A percentile compares a stretch with the other conserved stretches of the same genome.
Evolutionary conservation across 2,329 filamentous ascomycete species (phyloP).

Genomic region (Lachnellula cervina): DNA sequence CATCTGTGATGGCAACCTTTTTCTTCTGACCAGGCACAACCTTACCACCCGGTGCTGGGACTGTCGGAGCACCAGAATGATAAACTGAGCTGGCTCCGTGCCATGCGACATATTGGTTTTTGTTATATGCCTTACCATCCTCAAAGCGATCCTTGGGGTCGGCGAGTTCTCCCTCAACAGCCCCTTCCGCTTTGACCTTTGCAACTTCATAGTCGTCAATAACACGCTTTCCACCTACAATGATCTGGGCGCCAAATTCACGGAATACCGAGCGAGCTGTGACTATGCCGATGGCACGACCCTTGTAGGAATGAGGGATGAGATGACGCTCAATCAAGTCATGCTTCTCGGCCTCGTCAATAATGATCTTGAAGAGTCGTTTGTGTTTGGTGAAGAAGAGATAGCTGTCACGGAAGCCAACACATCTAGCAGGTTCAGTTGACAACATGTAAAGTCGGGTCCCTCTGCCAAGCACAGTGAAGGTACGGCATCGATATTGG

Average conservation of each 20-base stretch:
- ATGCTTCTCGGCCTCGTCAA: constrained; percentile 93
- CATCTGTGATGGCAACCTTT: constrained; percentile 81
- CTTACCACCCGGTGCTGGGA: constrained; percentile 73
- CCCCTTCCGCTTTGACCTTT: constrained; percentile 69
- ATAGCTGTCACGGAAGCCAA: constrained; percentile 96
- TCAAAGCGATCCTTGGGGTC: constrained; percentile 82
- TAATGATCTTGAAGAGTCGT: constrained; percentile 95
- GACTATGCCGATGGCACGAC: constrained; percentile 92
- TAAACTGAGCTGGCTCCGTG: constrained; percentile 95
- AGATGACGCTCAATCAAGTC: constrained; percentile 94
- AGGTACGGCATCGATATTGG: constrained; percentile 93
- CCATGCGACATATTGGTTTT: constrained; percentile 98
- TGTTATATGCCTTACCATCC: constrained; percentile 87
- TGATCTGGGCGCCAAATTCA: constrained; percentile 90
- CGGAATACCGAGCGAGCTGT: constrained; percentile 95
- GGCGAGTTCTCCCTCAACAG: constrained; percentile 81
- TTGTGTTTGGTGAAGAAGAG: constrained; percentile 98
- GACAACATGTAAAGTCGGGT: constrained; percentile 95
- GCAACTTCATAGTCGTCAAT: constrained; percentile 85
- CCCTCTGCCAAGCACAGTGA: constrained; percentile 80
- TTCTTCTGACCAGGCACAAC: constrained; percentile 72
- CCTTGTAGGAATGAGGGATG: constrained; percentile 98
- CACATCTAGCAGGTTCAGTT: constrained; percentile 92
- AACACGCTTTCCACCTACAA: constrained; percentile 83
- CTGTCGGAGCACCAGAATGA: constrained; percentile 72